A percentile compares a stretch with the other conserved stretches of the same genome.
phyloP scores from a whole-genome alignment of 805 yeast species.

The Candida qinlingensis region DNA sequence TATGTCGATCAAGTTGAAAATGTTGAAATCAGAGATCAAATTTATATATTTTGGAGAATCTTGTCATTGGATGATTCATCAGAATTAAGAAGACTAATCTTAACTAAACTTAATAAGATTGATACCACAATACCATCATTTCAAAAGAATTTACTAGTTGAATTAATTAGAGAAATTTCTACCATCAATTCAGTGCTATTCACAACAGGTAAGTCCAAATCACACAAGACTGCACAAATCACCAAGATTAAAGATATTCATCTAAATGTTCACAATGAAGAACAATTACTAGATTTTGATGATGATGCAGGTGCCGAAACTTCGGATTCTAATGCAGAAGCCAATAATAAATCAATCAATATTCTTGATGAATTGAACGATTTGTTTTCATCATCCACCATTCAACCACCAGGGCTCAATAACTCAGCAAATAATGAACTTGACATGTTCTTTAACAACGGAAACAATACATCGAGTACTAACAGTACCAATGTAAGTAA shows the following conservation, averaged over 20 bases:
- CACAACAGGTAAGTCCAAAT: constrained; percentile 56
- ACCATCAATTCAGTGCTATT: constrained; percentile 87
- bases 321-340: constrained; percentile 4
- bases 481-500: not conserved
- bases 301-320: constrained; percentile 38
- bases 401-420: constrained; percentile 19
- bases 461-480: not conserved
- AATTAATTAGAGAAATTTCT: constrained; percentile 68
- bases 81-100: constrained; percentile 42
- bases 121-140: constrained; percentile 67
- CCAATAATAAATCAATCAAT: constrained; percentile 27
- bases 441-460: constrained; percentile 3
- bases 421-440: not conserved
- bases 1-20: constrained; percentile 64
- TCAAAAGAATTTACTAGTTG: constrained; percentile 61
- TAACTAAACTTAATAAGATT: constrained; percentile 64
- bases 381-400: constrained; percentile 43
- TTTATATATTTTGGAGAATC: constrained; percentile 75
- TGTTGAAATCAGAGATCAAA: constrained; percentile 76
- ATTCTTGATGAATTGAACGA: constrained; percentile 74
- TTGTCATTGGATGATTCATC: constrained; percentile 42
- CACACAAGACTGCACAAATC: constrained; percentile 31
- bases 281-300: constrained; percentile 81
- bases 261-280: constrained; percentile 75
- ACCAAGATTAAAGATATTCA: constrained; percentile 74